Conservation (phyloP, 805 yeast species). For the Danielozyma ontarioensis region DNA sequence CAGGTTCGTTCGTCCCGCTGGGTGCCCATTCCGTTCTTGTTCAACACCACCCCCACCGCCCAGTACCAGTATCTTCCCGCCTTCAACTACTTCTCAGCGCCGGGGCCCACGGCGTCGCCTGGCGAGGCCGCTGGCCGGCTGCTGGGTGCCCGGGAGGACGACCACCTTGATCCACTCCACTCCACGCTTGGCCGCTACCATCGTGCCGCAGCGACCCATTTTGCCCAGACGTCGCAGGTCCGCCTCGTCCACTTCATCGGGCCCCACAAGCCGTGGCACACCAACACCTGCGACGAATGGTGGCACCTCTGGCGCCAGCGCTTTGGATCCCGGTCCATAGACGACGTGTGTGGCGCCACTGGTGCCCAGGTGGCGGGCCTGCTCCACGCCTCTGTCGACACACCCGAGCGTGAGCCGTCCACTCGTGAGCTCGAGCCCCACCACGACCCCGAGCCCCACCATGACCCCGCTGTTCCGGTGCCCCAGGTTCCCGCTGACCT, state of each 20-base stretch:
- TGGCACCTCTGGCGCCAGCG: slow-evolving; percentile 34
- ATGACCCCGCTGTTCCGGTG: not conserved
- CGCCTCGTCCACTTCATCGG: slow-evolving; percentile 69
- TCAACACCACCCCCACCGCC: slow-evolving; percentile 69
- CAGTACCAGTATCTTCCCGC: slow-evolving; percentile 75
- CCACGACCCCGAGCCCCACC: slow-evolving; percentile 1
- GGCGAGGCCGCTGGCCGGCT: not conserved
- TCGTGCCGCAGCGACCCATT: slow-evolving; percentile 5
- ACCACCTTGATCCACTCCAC: not conserved
- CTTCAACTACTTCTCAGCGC: slow-evolving; percentile 40
- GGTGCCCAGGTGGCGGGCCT: too few species aligned
- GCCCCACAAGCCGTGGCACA: slow-evolving; percentile 51
- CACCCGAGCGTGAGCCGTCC: too few species aligned
- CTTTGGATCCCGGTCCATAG: slow-evolving; percentile 20
- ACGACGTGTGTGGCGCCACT: slow-evolving; percentile 15
- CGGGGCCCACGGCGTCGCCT: slow-evolving; percentile 1
- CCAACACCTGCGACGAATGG: slow-evolving; percentile 22
- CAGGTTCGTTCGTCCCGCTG: slow-evolving; percentile 36
- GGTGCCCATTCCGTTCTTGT: slow-evolving; percentile 72
- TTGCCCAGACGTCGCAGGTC: slow-evolving; percentile 19
- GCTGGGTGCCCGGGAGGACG: slow-evolving; percentile 1
- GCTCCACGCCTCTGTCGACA: slow-evolving; percentile 28
- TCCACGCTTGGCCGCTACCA: slow-evolving; percentile 9
- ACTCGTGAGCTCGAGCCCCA: slow-evolving; percentile 1
- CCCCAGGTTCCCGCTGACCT: too few species aligned